A percentile compares a stretch with the other conserved stretches of the same genome.
phyloP scores from a whole-genome alignment of 306 rosid species.

The Medicago truncatula region DNA sequence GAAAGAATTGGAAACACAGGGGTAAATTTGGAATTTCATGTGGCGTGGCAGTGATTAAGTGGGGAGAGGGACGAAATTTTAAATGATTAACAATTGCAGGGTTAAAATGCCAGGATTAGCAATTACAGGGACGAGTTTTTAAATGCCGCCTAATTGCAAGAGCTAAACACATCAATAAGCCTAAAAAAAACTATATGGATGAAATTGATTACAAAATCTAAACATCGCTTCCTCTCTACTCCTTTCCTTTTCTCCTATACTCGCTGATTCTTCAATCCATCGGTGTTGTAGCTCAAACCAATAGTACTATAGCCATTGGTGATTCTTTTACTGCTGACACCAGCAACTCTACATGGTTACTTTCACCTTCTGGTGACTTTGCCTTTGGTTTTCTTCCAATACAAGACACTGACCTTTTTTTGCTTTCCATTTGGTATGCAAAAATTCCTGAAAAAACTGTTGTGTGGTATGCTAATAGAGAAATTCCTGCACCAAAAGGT shows the following conservation, averaged over 20 bases:
- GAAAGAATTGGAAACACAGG: too few species aligned
- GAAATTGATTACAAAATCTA: slow-evolving; percentile 4
- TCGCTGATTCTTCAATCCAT: slow-evolving; percentile 37
- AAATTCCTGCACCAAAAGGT: slow-evolving; percentile 45
- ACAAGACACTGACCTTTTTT: slow-evolving; percentile 24
- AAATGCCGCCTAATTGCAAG: too few species aligned
- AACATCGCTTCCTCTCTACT: slow-evolving; percentile 34
- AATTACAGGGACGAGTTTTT: too few species aligned
- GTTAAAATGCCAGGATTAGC: too few species aligned
- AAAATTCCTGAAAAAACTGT: slow-evolving; percentile 46
- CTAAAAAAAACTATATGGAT: neutral
- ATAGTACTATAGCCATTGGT: slow-evolving; percentile 39
- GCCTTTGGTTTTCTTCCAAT: slow-evolving; percentile 63
- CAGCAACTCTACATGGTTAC: slow-evolving; percentile 47
- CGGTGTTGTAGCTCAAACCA: slow-evolving; percentile 46
- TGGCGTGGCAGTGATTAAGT: too few species aligned
- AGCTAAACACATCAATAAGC: too few species aligned
- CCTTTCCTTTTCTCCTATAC: slow-evolving; percentile 18
- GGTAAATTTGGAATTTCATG: too few species aligned
- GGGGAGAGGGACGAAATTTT: too few species aligned
- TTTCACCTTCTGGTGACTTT: slow-evolving; percentile 66
- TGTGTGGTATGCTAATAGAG: slow-evolving; percentile 59
- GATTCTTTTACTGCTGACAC: slow-evolving; percentile 41
- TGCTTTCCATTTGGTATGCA: slow-evolving; percentile 65
- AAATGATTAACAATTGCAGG: too few species aligned